A percentile compares a stretch with the other conserved stretches of the same genome.
Conservation (phyloP, 2,329 filamentous ascomycete species). For the Fusarium guadeloupense region DNA sequence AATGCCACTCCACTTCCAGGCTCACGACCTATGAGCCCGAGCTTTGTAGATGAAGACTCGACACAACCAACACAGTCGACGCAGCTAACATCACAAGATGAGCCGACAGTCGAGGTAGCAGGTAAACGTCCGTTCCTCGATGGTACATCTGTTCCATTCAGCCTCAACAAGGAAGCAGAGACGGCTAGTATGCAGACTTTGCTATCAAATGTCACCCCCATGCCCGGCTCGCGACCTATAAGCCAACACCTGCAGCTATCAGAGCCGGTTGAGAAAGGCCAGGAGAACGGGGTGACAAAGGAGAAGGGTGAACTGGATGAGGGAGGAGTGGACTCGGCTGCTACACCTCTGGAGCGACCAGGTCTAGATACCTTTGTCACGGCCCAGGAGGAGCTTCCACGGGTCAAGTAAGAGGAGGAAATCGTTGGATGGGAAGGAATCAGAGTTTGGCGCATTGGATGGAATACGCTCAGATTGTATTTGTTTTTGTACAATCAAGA, state of each 20-base stretch:
- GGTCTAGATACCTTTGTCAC: conserved; percentile 65
- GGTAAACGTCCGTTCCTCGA: conserved; percentile 73
- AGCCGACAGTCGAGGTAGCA: conserved; percentile 59
- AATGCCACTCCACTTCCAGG: conserved; percentile 43
- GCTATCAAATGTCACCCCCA: conserved; percentile 51
- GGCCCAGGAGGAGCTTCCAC: conserved; percentile 57
- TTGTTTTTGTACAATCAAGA: conserved; percentile 13
- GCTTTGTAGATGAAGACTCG: conserved; percentile 14
- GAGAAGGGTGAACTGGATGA: conserved; percentile 14
- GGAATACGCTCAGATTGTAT: conserved; percentile 28
- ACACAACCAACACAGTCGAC: conserved; percentile 27
- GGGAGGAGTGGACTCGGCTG: neutral
- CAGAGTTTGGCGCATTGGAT: conserved; percentile 19
- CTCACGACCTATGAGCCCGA: conserved; percentile 48
- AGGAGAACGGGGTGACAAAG: neutral
- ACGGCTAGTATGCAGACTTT: conserved; percentile 78
- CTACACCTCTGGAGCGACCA: conserved; percentile 45
- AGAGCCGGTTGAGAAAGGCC: neutral
- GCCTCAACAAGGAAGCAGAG: conserved; percentile 69
- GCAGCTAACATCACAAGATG: conserved; percentile 30
- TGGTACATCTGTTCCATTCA: conserved; percentile 78
- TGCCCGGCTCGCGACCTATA: conserved; percentile 46
- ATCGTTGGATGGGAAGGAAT: neutral
- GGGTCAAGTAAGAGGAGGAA: conserved; percentile 34
- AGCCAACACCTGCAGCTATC: conserved; percentile 39